Base-by-base conservation (phyloP, 345 rosid species). In the Garcia nutans region DNA sequence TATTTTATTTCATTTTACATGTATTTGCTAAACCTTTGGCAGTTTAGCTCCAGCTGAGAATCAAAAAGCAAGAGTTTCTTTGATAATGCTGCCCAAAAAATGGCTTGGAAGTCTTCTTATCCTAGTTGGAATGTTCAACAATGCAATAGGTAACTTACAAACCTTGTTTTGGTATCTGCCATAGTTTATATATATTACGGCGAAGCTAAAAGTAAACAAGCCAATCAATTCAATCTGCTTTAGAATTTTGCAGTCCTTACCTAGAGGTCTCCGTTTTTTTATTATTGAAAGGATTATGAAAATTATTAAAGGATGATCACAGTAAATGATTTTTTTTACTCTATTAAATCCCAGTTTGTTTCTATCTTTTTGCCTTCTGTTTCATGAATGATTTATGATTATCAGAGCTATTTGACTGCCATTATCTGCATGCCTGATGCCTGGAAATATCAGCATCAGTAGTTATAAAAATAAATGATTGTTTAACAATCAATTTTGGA, bases 81-180 rank as follows among this genome's bases (percentile, higher is more conserved):
- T 72, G 80, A 78, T 65, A 68, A 94, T 89, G 96, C 82, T 88
- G 86, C 81, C 66, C 79, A 75, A 71, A 20, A 87, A 80, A 87
- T 82, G 88, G 85, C 76, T 82, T 75, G 80, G 83, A 81, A 77
- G 77, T 65, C 52, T 81, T 54, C 54, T 83, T 77, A 70, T 91
- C 74, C 88, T 87, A n/a, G 24, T 83, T 74, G 64, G 83, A 82
- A 49, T 86, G 78, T 78, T 85, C 68, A 72, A 82, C 17, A 74
- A 7, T 59, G 74, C 85, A 79, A 76, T 77, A 70, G 98, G 98
- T 94, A 86, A 79, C 68, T 49, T 61, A 22, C 19, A n/a, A 70
- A 64, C 52, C 68, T 65, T 71, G 20, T 70, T 56, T 26, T 64
- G 22, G 23, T 28, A 33, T 10, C 49, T 74, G 8, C 49, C 45